Evolutionary conservation across 163 green algal species (phyloP), one percentile per base, ranked within the genome.

Genomic region (Scenedesmus sp.): DNA sequence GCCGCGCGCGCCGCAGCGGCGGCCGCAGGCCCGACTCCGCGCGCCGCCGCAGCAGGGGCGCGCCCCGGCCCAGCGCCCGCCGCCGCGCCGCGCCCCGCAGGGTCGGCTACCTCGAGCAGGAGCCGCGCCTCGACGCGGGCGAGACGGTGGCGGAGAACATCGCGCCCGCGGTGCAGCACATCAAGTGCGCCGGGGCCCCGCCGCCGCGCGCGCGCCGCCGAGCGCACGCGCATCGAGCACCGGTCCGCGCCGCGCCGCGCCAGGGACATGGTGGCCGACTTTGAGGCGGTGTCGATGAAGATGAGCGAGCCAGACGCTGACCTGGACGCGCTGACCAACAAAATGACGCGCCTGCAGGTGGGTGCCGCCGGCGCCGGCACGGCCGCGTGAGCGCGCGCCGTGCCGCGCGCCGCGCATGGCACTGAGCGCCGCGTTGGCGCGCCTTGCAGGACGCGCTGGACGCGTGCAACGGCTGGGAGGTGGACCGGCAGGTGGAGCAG

Each of bases 391-490:
- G n/a, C n/a, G n/a, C n/a, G n/a, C n/a, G n/a, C n/a, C n/a, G n/a
- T n/a, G n/a, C n/a, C n/a, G n/a, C n/a, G n/a, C n/a, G n/a, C n/a
- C n/a, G n/a, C n/a, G n/a, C 13, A 14, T 14, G 45, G 45, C 13
- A 14, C 14, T 53, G 45, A 53, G 45, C 13, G 45, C 45, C 45
- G n/a, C n/a, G n/a, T n/a, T 71, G 63, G 10, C 58, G 63, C 58
- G 60, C 60, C 26, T 10, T 20, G 22, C 50, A 78, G 70, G 70
- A 78, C 44, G 54, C 80, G 50, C 83, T 97, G 15, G 92, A 97
- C 84, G 89, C 90, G 0, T 85, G 75, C 73, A 91, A 95, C 69
- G 93, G 87, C 3, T 97, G 91, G 91, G 92, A 97, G 85, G 53
- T 97, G 29, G 93, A 97, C 48, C 83, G 90, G 51, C 82, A 90